These are phyloP conservation scores for Suillus decipiens DNA, from an alignment of 768 basidiomycete species.

Conservation along the genomic window DNA sequence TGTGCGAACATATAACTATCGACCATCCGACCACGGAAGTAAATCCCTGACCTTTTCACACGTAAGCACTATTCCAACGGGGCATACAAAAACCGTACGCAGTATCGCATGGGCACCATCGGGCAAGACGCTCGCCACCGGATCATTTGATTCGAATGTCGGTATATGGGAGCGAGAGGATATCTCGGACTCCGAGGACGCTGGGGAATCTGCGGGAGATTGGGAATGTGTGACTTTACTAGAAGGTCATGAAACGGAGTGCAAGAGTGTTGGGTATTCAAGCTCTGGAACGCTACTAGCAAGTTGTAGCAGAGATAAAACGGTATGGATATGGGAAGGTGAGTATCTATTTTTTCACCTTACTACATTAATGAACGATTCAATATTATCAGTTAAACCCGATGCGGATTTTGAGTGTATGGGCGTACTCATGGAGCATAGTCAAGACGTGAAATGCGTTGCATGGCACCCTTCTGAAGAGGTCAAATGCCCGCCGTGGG, in stretches of 20 bases:
- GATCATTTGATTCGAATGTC: slow-evolving; percentile 91
- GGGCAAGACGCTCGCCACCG: slow-evolving; percentile 84
- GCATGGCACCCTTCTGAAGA: slow-evolving; percentile 96
- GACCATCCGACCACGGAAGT: slow-evolving; percentile 19
- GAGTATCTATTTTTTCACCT: slow-evolving; percentile 18
- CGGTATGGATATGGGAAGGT: slow-evolving; percentile 99
- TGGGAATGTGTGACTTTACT: slow-evolving; percentile 89
- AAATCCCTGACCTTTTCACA: slow-evolving; percentile 46
- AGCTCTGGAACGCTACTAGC: slow-evolving; percentile 78
- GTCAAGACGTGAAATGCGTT: slow-evolving; percentile 93
- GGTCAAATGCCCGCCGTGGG: slow-evolving; percentile 42
- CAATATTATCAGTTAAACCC: slow-evolving; percentile 63
- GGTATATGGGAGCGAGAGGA: slow-evolving; percentile 84
- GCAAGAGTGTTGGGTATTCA: slow-evolving; percentile 89
- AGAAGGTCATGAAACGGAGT: slow-evolving; percentile 96
- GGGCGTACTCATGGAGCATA: slow-evolving; percentile 94
- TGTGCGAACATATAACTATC: slow-evolving; percentile 81
- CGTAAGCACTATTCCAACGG: slow-evolving; percentile 72
- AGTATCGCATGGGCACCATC: slow-evolving; percentile 87
- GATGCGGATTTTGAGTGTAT: slow-evolving; percentile 95
- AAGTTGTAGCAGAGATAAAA: slow-evolving; percentile 94
- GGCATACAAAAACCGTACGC: slow-evolving; percentile 87
- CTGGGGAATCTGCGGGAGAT: slow-evolving; percentile 43
- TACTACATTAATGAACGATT: not conserved
- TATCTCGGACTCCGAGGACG: slow-evolving; percentile 37